Base-by-base conservation (phyloP, 192 early-diverging fungal genomes). In the Paraglomus occultum region DNA sequence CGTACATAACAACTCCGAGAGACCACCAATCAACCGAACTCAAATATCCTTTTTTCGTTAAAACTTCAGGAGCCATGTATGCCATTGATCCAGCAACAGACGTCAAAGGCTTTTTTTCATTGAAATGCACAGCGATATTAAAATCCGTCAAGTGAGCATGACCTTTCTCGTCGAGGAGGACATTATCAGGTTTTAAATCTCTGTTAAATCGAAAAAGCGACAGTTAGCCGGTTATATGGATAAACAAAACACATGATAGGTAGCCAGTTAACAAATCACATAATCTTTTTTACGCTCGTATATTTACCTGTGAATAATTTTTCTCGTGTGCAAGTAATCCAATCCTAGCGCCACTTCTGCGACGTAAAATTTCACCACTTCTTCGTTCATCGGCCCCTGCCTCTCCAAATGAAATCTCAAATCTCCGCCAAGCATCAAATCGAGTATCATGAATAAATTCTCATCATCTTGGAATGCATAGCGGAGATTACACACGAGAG, bases 391-490 rank as follows among this genome's bases (percentile, higher is more conserved):
- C 0, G 74, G 75, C 1, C 84, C 84, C 49, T 83, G 79, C n/a
- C 88, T 77, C 64, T 90, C 87, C 20, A 94, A 73, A 71, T 95
- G 94, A 70, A 94, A 95, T 1, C 95, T 86, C 70, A 98, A 77
- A 78, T 98, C 96, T 23, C 96, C 95, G 72, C 96, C 95, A 17
- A 93, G 80, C 95, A 95, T 97, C 55, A 98, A 79, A 76, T 98
- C 96, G 17, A 98, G 72, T 7, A 93, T 88, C 90, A 97, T 94
- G 69, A 93, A 98, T 70, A 97, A 77, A 60, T 94, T 89, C 59
- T 89, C 90, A 62, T 95, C 92, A 76, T 98, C 96, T 77, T 97
- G 96, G 75, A 97, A 98, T 22, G 95, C 94, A 67, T 95, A 98
- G 31, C 92, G 83, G 75, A 98, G 73, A 74, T 98, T 98, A 74